phyloP scores from a whole-genome alignment of 306 rosid species.

The Vigna nakashimae region DNA sequence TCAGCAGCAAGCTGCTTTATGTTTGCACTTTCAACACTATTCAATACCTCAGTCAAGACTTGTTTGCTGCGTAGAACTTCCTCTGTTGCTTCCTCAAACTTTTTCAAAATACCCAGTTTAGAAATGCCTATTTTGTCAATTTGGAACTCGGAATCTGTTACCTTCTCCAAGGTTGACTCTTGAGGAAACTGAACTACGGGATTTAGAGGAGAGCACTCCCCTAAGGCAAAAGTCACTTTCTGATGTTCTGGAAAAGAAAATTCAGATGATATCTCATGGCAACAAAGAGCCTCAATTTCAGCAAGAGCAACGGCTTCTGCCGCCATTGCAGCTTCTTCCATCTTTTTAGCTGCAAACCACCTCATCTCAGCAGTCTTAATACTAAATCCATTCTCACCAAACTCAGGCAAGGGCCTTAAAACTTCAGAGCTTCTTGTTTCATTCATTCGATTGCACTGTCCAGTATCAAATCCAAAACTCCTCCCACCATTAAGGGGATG shows the following conservation, averaged over 20 bases:
- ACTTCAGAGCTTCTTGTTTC: slow-evolving; percentile 52
- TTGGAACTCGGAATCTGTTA: slow-evolving; percentile 59
- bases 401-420: slow-evolving; percentile 36
- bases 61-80: slow-evolving; percentile 77
- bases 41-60: slow-evolving; percentile 77
- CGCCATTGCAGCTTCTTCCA: slow-evolving; percentile 97
- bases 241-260: slow-evolving; percentile 64
- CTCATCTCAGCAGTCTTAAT: slow-evolving; percentile 87
- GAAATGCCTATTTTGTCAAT: slow-evolving; percentile 65
- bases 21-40: slow-evolving; percentile 78
- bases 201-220: slow-evolving; percentile 50
- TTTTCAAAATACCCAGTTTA: slow-evolving; percentile 58
- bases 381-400: slow-evolving; percentile 48
- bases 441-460: slow-evolving; percentile 42
- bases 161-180: slow-evolving; percentile 59
- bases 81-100: slow-evolving; percentile 81
- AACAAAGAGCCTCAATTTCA: slow-evolving; percentile 74
- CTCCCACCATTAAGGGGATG: slow-evolving; percentile 40
- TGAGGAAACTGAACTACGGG: slow-evolving; percentile 53
- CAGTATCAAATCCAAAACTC: slow-evolving; percentile 42
- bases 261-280: slow-evolving; percentile 50
- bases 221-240: slow-evolving; percentile 54
- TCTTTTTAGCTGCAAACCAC: slow-evolving; percentile 91
- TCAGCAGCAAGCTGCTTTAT: slow-evolving; percentile 75
- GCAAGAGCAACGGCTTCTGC: slow-evolving; percentile 96